Evolutionary conservation across 306 rosid species (phyloP).

Genomic region (Prunus padus): DNA sequence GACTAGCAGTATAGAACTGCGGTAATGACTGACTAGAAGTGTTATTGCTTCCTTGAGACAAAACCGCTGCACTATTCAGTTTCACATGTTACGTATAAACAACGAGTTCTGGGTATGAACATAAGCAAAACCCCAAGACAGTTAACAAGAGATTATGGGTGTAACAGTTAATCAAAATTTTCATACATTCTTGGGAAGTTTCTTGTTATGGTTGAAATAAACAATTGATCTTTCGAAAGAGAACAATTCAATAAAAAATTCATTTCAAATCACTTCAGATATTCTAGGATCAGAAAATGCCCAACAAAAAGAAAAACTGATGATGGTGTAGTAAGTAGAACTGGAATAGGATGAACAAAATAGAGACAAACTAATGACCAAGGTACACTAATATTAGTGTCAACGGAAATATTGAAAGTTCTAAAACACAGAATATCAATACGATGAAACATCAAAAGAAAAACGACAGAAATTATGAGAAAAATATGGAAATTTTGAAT

Average conservation of each 20-base stretch:
- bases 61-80: constrained; percentile 34
- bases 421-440: background rate
- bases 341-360: background rate
- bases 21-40: constrained; percentile 55
- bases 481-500: background rate
- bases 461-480: background rate
- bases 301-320: background rate
- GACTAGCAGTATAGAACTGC: constrained; percentile 37
- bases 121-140: background rate
- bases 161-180: background rate
- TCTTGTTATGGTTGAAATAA: background rate
- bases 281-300: background rate
- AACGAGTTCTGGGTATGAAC: background rate
- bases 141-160: background rate
- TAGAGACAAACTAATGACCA: background rate
- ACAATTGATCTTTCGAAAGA: background rate
- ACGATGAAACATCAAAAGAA: background rate
- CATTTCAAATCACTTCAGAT: background rate
- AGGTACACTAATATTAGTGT: background rate
- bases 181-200: background rate
- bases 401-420: background rate
- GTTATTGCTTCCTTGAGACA: constrained; percentile 53
- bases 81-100: background rate
- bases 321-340: background rate
- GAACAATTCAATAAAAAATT: background rate